A percentile compares a stretch with the other conserved stretches of the same genome.
phyloP scores from a whole-genome alignment of 1,139 yeast genomes.

The Taphrina sp. region DNA sequence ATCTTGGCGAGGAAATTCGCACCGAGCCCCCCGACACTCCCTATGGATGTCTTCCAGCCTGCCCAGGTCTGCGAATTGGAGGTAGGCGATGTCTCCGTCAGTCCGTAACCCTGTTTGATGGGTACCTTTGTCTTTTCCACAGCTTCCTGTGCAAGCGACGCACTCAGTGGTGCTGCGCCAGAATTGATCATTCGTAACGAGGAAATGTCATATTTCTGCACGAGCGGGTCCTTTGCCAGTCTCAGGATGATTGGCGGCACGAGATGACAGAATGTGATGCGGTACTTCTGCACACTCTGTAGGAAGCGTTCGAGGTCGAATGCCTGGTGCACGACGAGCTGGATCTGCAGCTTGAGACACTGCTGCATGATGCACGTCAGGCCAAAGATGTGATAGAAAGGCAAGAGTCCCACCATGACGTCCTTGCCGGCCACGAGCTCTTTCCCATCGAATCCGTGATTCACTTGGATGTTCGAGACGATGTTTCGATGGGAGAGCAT shows the following conservation, averaged over 20 bases:
- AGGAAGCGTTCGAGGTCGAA: constrained; percentile 33
- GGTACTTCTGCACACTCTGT: constrained; percentile 30
- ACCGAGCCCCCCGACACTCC: constrained; percentile 74
- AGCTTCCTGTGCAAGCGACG: constrained; percentile 39
- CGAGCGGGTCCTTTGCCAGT: constrained; percentile 46
- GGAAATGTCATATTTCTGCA: constrained; percentile 41
- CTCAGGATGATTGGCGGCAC: constrained; percentile 48
- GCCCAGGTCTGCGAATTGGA: constrained; percentile 65
- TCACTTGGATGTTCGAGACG: constrained; percentile 39
- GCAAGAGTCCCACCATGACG: constrained; percentile 22
- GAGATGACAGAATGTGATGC: constrained; percentile 23
- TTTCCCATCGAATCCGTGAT: constrained; percentile 29
- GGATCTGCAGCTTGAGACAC: constrained; percentile 28
- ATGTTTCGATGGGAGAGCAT: constrained; percentile 51
- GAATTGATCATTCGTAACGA: constrained; percentile 39
- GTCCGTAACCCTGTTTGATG: constrained; percentile 56
- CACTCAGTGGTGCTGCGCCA: constrained; percentile 48
- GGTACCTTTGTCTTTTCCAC: constrained; percentile 30
- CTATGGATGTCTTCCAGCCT: constrained; percentile 56
- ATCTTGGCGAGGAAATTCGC: constrained; percentile 83
- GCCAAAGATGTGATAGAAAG: constrained; percentile 35
- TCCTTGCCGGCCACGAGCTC: constrained; percentile 18
- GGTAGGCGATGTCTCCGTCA: constrained; percentile 93
- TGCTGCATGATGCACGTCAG: constrained; percentile 33
- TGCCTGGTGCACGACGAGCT: constrained; percentile 32